phyloP scores from a whole-genome alignment of 129 eudicot genomes.

The Chrysanthemum seticuspe region DNA sequence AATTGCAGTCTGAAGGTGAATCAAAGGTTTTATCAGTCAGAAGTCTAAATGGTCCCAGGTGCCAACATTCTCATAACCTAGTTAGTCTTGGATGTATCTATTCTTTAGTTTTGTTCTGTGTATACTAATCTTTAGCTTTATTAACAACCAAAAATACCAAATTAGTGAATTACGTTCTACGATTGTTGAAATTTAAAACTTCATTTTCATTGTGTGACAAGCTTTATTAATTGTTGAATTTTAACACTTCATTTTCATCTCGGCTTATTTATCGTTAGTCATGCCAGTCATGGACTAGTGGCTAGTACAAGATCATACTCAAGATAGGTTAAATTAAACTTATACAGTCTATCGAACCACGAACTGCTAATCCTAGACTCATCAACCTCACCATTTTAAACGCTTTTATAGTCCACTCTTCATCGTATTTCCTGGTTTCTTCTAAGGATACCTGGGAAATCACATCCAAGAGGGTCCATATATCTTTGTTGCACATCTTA shows the following conservation, averaged over 20 bases:
- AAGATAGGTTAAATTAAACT: no score
- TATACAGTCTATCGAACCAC: no score
- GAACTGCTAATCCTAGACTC: no score
- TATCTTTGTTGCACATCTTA: no score
- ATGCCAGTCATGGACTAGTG: no score
- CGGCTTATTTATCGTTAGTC: no score
- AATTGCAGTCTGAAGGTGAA: not conserved
- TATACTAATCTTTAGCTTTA: not conserved
- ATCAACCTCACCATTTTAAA: no score
- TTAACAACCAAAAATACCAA: not conserved
- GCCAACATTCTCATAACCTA: not conserved
- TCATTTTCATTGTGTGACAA: not conserved
- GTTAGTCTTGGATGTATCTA: not conserved
- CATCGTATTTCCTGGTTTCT: no score
- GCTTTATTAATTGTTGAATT: not conserved
- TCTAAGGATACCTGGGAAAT: no score
- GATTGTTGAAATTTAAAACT: not conserved
- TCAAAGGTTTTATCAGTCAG: not conserved
- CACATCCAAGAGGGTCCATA: no score
- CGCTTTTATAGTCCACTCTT: no score
- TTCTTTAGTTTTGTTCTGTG: not conserved
- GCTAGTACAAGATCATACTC: no score
- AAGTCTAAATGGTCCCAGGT: not conserved
- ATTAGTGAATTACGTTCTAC: not conserved
- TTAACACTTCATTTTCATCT: not conserved